These are phyloP conservation scores for Dalbergia cochinchinensis DNA, from an alignment of 306 rosid species.

Conservation along the genomic window DNA sequence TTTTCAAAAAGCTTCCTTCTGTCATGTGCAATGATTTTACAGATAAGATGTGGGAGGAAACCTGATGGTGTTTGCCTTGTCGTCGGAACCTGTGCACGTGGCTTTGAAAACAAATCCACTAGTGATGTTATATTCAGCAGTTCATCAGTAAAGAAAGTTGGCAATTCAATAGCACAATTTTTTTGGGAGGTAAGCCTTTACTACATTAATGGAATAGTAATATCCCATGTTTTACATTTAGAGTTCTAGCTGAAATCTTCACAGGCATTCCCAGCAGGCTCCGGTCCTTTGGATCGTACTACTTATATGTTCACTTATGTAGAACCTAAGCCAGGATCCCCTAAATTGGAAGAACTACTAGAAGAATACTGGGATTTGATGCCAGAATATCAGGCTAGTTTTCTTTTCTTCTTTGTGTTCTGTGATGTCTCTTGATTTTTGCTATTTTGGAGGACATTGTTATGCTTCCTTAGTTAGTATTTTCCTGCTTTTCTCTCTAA, in stretches of 20 bases:
- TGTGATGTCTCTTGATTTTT: neutral
- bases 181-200: constrained; percentile 90
- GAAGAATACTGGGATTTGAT: constrained; percentile 89
- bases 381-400: constrained; percentile 90
- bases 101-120: constrained; percentile 64
- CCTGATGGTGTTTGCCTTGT: constrained; percentile 97
- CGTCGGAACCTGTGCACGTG: constrained; percentile 95
- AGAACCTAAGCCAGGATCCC: constrained; percentile 87
- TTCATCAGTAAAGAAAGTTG: constrained; percentile 73
- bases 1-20: constrained; percentile 40
- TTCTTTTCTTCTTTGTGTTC: constrained; percentile 30
- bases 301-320: constrained; percentile 93
- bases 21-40: constrained; percentile 48
- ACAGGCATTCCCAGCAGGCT: constrained; percentile 98
- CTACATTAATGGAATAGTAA: constrained; percentile 18
- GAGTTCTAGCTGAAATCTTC: constrained; percentile 48
- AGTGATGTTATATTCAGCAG: constrained; percentile 94
- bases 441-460: constrained; percentile 14
- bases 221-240: constrained; percentile 4
- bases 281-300: constrained; percentile 91
- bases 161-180: constrained; percentile 75
- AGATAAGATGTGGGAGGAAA: constrained; percentile 85
- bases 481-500: neutral
- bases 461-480: constrained; percentile 1
- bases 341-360: constrained; percentile 79